phyloP scores from a whole-genome alignment of 495 filamentous ascomycete genomes.

The Pseudomonodictys pantanalensis region DNA sequence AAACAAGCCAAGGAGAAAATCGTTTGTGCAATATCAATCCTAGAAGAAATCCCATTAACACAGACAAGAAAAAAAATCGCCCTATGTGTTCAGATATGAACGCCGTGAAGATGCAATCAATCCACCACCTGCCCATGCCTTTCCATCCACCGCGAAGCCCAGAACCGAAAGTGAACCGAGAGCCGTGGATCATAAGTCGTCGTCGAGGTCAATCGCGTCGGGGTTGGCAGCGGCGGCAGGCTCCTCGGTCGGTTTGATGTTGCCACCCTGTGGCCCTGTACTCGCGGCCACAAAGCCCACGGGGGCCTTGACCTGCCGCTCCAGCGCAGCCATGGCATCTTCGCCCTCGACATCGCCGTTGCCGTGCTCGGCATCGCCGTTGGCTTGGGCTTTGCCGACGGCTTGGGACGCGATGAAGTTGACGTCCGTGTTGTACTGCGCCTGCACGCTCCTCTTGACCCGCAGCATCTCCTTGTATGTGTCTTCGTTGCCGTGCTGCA shows the following conservation, averaged over 20 bases:
- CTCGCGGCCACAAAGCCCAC: slow-evolving; percentile 87
- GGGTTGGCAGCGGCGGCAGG: slow-evolving; percentile 69
- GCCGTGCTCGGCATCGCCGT: slow-evolving; percentile 30
- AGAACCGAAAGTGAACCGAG: no score
- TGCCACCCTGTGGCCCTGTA: slow-evolving; percentile 73
- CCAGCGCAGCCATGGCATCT: slow-evolving; percentile 86
- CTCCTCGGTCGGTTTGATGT: slow-evolving; percentile 48
- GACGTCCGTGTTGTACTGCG: slow-evolving; percentile 97
- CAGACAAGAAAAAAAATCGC: no score
- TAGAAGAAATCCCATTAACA: no score
- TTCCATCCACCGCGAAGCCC: not conserved
- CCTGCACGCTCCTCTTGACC: slow-evolving; percentile 95
- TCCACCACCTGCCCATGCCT: not conserved
- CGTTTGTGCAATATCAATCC: no score
- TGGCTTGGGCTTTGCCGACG: slow-evolving; percentile 49
- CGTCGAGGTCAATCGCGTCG: slow-evolving; percentile 85
- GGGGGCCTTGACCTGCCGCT: slow-evolving; percentile 84
- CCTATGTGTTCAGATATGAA: no score
- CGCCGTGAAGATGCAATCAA: slow-evolving; percentile 20
- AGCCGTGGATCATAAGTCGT: slow-evolving; percentile 29
- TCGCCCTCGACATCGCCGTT: slow-evolving; percentile 37
- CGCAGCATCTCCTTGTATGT: slow-evolving; percentile 99
- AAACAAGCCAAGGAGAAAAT: no score
- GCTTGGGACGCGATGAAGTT: slow-evolving; percentile 95
- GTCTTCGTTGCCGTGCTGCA: slow-evolving; percentile 96